A percentile compares a stretch with the other conserved stretches of the same genome.
phyloP scores from a whole-genome alignment of 108 stramenopile genomes.

The Fistulifera pelliculosa region DNA sequence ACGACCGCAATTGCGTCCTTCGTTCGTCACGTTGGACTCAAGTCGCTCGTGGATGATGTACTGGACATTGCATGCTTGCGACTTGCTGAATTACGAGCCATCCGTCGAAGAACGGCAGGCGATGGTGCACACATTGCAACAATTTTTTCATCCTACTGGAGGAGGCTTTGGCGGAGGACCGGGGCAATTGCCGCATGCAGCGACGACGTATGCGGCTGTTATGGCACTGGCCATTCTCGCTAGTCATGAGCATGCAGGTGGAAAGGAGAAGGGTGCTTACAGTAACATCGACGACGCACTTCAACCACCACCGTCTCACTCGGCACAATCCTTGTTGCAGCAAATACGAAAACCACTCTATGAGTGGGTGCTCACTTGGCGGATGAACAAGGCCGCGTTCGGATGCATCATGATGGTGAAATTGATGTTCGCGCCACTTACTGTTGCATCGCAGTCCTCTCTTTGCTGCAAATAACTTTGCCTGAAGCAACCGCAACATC shows the following conservation, averaged over 20 bases:
- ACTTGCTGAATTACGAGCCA: slow-evolving; percentile 46
- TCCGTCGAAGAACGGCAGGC: slow-evolving; percentile 16
- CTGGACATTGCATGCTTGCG: slow-evolving; percentile 90
- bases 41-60: slow-evolving; percentile 95
- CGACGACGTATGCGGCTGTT: slow-evolving; percentile 93
- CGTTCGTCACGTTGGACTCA: slow-evolving; percentile 83
- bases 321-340: background rate
- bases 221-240: slow-evolving; percentile 62
- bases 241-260: slow-evolving; percentile 8
- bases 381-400: slow-evolving; percentile 47
- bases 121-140: slow-evolving; percentile 51
- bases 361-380: slow-evolving; percentile 55
- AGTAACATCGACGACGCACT: too few relatives aligned
- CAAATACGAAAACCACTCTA: slow-evolving; percentile 41
- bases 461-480: slow-evolving; percentile 51
- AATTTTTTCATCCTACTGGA: slow-evolving; percentile 1
- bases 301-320: background rate
- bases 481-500: slow-evolving; percentile 23
- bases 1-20: slow-evolving; percentile 9
- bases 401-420: slow-evolving; percentile 97
- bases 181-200: slow-evolving; percentile 86
- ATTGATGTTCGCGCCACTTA: slow-evolving; percentile 95
- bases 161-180: slow-evolving; percentile 98
- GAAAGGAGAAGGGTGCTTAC: too few relatives aligned
- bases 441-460: slow-evolving; percentile 70